Percentiles rank a stretch among this genome's conserved stretches.
These are phyloP conservation scores for Niveomyces coronatus DNA, from an alignment of 2,329 filamentous ascomycete species.

Conservation along the genomic window DNA sequence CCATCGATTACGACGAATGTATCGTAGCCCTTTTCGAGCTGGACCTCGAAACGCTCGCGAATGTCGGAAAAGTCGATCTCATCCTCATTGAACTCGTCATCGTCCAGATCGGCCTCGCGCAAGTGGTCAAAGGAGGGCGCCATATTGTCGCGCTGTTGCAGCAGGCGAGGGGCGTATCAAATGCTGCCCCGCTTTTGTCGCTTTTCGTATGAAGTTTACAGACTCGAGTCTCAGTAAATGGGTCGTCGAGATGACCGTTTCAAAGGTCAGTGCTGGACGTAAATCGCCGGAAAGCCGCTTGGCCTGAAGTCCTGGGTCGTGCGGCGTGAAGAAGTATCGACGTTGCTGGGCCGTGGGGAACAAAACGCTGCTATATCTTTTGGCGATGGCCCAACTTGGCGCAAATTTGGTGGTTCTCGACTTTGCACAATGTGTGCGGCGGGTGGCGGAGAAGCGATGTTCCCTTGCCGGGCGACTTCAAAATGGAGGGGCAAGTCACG, in stretches of 20 bases:
- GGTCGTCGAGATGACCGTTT: no score
- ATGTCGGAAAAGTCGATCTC: slow-evolving; percentile 95
- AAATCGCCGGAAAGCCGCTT: not conserved
- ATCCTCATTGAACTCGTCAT: slow-evolving; percentile 80
- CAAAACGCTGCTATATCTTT: slow-evolving; percentile 11
- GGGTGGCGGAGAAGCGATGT: slow-evolving; percentile 30
- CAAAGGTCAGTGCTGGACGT: no score
- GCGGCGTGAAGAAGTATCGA: slow-evolving; percentile 6
- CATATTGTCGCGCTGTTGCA: slow-evolving; percentile 53
- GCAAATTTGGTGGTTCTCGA: slow-evolving; percentile 30
- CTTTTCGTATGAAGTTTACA: slow-evolving; percentile 2
- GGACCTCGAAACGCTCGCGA: slow-evolving; percentile 88
- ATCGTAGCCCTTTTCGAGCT: slow-evolving; percentile 90
- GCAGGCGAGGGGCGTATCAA: slow-evolving; percentile 23
- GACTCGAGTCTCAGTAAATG: no score
- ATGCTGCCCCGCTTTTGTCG: slow-evolving; percentile 26
- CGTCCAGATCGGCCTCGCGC: slow-evolving; percentile 78
- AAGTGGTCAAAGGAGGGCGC: slow-evolving; percentile 82
- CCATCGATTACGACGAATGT: slow-evolving; percentile 95
- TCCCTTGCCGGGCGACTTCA: slow-evolving; percentile 22
- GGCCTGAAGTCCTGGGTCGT: not conserved
- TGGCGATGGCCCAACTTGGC: slow-evolving; percentile 8
- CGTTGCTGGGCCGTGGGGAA: slow-evolving; percentile 16
- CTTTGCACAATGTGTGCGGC: slow-evolving; percentile 23
- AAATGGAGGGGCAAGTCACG: slow-evolving; percentile 32